Base-by-base conservation (phyloP, 2,329 filamentous ascomycete species). In the Blastomyces silverae region DNA sequence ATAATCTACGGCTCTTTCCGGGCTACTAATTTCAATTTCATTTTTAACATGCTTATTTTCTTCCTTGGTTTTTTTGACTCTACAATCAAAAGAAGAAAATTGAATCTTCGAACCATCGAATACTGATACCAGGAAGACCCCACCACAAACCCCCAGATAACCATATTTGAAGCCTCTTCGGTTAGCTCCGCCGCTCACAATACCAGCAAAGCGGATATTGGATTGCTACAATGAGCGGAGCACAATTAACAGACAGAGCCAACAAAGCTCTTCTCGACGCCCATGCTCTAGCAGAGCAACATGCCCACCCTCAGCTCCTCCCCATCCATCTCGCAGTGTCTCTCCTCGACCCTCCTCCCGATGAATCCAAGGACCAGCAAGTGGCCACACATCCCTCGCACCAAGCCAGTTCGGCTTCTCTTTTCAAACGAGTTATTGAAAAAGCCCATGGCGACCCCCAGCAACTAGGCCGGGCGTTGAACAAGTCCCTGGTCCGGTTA, bases 391-490 rank as follows among this genome's bases (percentile, higher is more conserved):
- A 93, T 73, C 82, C 83, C 5, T 86, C 88, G 34, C 84, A 89
- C 63, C 83, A 86, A 46, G 80, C 83, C 39, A 79, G 85, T 31
- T 80, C 83, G 22, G 80, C 82, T 70, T 91, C 92, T n/a, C 85
- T 99, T 63, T 95, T 97, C 82, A 87, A 91, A 70, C 94, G 99
- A 79, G 93, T 97, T 65, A 83, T 99, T 67, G 93, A 99, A 79
- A 87, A 90, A 73, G 93, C 94, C 60, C 90, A 95, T 79, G 94
- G 94, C 73, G 94, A 99, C 76, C 85, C 90, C 61, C 93, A 97
- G 77, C 82, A 89, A 53, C 88, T 97, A 72, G 91, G 96, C 74
- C 87, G 94, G 71, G 84, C 91, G 15, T 84, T 99, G 72, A 97
- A 97, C 84, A 97, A 95, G 83, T 84, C 83, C 25, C 83, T 99